These are phyloP conservation scores for Pseudotsuga menziesii DNA, from an alignment of 75 land plant genomes.

Conservation along the genomic window DNA sequence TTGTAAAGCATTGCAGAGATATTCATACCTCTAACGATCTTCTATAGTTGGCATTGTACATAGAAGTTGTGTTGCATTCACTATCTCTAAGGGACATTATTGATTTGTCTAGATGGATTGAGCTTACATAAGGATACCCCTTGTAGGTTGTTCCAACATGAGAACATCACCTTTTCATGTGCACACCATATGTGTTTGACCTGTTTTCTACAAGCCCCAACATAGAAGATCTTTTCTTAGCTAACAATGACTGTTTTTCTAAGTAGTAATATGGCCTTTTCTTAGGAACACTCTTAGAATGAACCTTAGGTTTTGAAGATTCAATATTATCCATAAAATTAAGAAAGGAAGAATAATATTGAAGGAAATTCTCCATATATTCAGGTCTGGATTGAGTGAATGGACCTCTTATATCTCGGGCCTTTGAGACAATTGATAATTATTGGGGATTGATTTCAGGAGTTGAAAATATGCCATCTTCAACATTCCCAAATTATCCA, in stretches of 20 bases:
- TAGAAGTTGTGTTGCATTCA: conserved; percentile 60
- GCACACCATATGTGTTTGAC: conserved; percentile 27
- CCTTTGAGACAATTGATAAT: conserved; percentile 29
- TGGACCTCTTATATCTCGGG: conserved; percentile 16
- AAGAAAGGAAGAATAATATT: conserved; percentile 54
- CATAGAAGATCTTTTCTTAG: conserved; percentile 29
- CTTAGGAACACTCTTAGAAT: conserved; percentile 91
- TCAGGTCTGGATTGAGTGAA: conserved; percentile 24
- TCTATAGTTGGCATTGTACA: conserved; percentile 49
- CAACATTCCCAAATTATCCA: conserved; percentile 51
- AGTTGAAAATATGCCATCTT: conserved; percentile 54
- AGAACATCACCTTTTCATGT: conserved; percentile 70
- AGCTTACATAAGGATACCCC: conserved; percentile 41
- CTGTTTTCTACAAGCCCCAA: conserved; percentile 44
- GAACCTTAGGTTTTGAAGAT: conserved; percentile 81
- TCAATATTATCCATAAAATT: conserved; percentile 95
- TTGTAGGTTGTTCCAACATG: conserved; percentile 44
- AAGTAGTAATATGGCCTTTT: conserved; percentile 56
- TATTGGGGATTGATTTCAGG: conserved; percentile 67
- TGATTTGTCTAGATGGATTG: conserved; percentile 59
- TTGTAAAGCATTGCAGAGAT: neutral
- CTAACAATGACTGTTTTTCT: conserved; percentile 11
- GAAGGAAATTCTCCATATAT: conserved; percentile 35
- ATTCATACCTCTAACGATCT: conserved; percentile 34
- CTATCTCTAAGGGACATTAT: conserved; percentile 51